Evolutionary conservation across 257 asterid genomes (phyloP).

Genomic region (Datura wrightii): DNA sequence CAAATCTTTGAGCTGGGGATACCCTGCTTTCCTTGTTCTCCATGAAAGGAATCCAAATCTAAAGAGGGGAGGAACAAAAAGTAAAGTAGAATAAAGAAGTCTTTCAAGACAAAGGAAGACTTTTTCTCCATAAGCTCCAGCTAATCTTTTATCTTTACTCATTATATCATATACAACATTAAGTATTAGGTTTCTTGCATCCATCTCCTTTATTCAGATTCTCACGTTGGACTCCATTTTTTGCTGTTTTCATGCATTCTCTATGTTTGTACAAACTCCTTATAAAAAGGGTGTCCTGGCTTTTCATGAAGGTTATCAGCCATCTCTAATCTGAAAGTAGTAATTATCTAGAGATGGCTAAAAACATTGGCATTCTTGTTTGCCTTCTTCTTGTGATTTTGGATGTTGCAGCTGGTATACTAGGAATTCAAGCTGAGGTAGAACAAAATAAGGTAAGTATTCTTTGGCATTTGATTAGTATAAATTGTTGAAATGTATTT

Average conservation of each 20-base stretch:
- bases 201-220: constrained; percentile 61
- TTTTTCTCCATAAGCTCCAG: constrained; percentile 55
- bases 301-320: constrained; percentile 23
- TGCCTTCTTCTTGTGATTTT: constrained; percentile 45
- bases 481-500: not conserved
- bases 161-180: constrained; percentile 33
- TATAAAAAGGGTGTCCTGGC: constrained; percentile 3
- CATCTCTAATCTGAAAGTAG: not conserved
- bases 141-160: constrained; percentile 39
- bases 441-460: constrained; percentile 50
- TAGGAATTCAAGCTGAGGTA: constrained; percentile 56
- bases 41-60: constrained; percentile 65
- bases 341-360: constrained; percentile 38
- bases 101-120: constrained; percentile 60
- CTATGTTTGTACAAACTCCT: not conserved
- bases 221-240: constrained; percentile 38
- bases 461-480: not conserved
- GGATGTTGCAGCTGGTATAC: constrained; percentile 53
- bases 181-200: constrained; percentile 39
- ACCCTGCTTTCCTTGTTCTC: constrained; percentile 64
- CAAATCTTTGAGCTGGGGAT: constrained; percentile 23
- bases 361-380: constrained; percentile 38
- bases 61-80: constrained; percentile 30
- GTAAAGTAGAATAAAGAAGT: constrained; percentile 39
- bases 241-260: not conserved